phyloP scores from a whole-genome alignment of 2,329 filamentous ascomycete species.

The Xylariaceae sp. region DNA sequence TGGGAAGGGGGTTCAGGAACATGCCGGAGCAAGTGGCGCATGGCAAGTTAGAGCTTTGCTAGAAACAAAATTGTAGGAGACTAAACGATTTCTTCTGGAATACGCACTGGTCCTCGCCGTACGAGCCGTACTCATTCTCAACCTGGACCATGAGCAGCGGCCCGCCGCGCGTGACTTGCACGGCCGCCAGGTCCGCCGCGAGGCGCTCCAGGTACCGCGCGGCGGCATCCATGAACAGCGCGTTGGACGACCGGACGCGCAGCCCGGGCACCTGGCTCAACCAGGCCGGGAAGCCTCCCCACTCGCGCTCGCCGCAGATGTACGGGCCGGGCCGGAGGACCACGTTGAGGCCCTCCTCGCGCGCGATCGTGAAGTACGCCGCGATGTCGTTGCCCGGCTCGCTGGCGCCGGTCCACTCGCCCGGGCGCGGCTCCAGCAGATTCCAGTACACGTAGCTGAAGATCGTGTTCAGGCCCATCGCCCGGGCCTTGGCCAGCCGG shows the following conservation, averaged over 20 bases:
- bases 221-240: constrained; percentile 46
- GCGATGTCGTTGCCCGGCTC: constrained; percentile 54
- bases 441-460: constrained; percentile 60
- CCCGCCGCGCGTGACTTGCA: constrained; percentile 50
- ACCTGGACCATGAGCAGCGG: constrained; percentile 57
- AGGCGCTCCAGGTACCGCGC: constrained; percentile 47
- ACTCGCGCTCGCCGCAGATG: constrained; percentile 56
- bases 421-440: constrained; percentile 49
- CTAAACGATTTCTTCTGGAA: no score
- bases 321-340: constrained; percentile 56
- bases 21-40: no score
- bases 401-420: constrained; percentile 43
- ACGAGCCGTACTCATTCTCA: constrained; percentile 59
- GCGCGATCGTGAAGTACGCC: constrained; percentile 52
- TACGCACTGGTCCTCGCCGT: constrained; percentile 53
- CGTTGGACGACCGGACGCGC: constrained; percentile 49
- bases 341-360: constrained; percentile 53
- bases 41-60: no score
- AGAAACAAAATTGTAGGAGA: no score
- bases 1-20: no score
- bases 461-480: constrained; percentile 57
- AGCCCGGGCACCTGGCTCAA: constrained; percentile 48
- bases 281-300: constrained; percentile 56
- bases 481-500: constrained; percentile 49
- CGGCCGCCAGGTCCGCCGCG: constrained; percentile 42